Conservation (phyloP, 495 filamentous ascomycete species). For the Penicillium longicatenatum region DNA sequence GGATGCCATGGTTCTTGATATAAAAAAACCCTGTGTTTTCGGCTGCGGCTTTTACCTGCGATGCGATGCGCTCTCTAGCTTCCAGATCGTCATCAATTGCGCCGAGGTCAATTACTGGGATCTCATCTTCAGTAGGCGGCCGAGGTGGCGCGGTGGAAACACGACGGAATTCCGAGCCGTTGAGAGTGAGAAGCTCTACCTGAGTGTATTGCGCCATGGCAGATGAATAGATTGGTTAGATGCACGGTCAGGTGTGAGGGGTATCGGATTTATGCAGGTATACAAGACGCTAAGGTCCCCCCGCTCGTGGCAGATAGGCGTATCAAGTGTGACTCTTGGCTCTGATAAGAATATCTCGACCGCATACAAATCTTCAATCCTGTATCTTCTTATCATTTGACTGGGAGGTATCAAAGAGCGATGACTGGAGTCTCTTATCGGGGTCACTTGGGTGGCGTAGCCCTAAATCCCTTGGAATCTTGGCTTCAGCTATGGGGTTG, state of each 20-base stretch:
- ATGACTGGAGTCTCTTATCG: not conserved
- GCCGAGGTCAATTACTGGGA: constrained; percentile 55
- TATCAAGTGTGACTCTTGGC: not conserved
- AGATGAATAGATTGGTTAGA: not conserved
- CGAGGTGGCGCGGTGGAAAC: constrained; percentile 38
- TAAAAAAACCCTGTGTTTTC: constrained; percentile 58
- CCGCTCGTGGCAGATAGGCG: not conserved
- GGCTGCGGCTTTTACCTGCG: constrained; percentile 42
- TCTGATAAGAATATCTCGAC: constrained; percentile 3
- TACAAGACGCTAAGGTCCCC: not conserved
- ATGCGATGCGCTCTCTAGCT: constrained; percentile 41
- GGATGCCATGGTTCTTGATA: constrained; percentile 55
- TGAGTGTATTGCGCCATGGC: constrained; percentile 28
- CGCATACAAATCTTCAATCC: not conserved
- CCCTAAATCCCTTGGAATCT: not conserved
- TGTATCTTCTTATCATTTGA: not conserved
- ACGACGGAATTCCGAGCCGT: constrained; percentile 32
- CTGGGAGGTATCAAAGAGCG: not conserved
- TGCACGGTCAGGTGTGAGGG: not conserved
- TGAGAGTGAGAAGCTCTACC: constrained; percentile 32
- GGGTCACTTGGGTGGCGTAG: not conserved
- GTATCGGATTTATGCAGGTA: not conserved
- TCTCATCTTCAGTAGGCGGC: constrained; percentile 46
- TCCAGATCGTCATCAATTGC: constrained; percentile 40
- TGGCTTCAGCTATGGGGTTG: not conserved